Conservation (phyloP, 768 basidiomycete genomes). For the Paxillus rubicundulus region DNA sequence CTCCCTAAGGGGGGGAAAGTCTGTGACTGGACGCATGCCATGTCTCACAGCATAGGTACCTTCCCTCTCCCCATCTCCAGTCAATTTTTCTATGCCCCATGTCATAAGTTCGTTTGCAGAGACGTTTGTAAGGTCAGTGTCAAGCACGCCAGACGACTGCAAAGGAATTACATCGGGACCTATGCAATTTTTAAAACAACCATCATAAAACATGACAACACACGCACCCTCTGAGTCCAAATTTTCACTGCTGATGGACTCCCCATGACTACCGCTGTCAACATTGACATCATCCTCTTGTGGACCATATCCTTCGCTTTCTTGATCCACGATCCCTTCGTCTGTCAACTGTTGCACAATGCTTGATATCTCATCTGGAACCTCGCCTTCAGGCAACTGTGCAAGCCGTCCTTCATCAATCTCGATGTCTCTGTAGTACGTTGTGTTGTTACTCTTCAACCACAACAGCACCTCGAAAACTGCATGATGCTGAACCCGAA, state of each 20-base stretch:
- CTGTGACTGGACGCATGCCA: no score
- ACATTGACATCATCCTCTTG: slow-evolving; percentile 1
- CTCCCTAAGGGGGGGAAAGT: no score
- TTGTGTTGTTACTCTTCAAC: slow-evolving; percentile 35
- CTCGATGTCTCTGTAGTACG: slow-evolving; percentile 30
- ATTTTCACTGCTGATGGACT: no score
- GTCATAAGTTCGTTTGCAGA: slow-evolving; percentile 14
- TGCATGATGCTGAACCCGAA: slow-evolving; percentile 29
- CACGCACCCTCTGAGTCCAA: no score
- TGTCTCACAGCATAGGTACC: no score
- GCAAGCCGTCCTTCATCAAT: slow-evolving; percentile 19
- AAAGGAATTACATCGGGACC: slow-evolving; percentile 27
- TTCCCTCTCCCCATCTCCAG: background rate
- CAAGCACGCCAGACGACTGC: slow-evolving; percentile 23
- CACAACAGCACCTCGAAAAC: slow-evolving; percentile 34
- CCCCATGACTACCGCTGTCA: no score
- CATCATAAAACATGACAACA: no score
- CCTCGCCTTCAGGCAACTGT: slow-evolving; percentile 31
- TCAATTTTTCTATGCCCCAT: no score
- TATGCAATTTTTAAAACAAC: no score
- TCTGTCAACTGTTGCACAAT: slow-evolving; percentile 33
- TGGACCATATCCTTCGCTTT: slow-evolving; percentile 21
- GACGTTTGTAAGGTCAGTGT: slow-evolving; percentile 26
- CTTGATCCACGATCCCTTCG: slow-evolving; percentile 36
- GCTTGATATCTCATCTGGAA: slow-evolving; percentile 29